Base-by-base conservation (phyloP, 345 rosid species). In the Tarenaya hassleriana region DNA sequence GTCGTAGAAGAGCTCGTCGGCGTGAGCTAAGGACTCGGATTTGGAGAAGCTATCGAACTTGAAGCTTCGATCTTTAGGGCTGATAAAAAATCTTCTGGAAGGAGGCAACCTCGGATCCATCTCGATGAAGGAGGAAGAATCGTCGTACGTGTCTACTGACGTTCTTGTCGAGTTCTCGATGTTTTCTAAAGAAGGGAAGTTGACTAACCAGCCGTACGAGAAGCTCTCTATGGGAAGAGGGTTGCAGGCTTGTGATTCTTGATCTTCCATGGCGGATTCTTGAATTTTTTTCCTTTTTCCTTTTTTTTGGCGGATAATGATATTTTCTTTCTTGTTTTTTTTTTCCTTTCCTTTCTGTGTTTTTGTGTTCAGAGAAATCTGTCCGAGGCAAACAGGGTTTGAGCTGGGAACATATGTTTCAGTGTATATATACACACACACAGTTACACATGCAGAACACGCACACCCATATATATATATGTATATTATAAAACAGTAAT, bases 41-140 rank as follows among this genome's bases (percentile, higher is more conserved):
- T 24, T 80, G 29, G 85, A 50, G 31, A 73, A 75, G 60, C 68
- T 80, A 47, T 87, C 95, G 55, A 87, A 84, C 56, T 84, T 80
- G 72, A 82, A 82, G 55, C 67, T 67, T 39, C 66, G 55, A 47
- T 90, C 97, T 29, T 78, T 78, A 50, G 90, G 62, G 31, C 50
- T 74, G 60, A 71, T 65, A 35, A 75, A 66, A 78, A 87, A 91
- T 67, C 96, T 80, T 80, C 76, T 82, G 5, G 98, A 91, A 27
- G 96, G 89, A 46, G 95, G 83, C 72, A 84, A 66, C 62, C 81
- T 82, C 12, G 97, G 95, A 78, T 90, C 97, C 97, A 90, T 83
- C 66, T 90, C 95, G 20, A 90, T 90, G 84, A 86, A 90, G 21
- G 82, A 77, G 58, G 92, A 76, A 24, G 90, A 76, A 51, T 83